Evolutionary conservation across 192 early-diverging fungal genomes (phyloP).

Genomic region (Endogone sp.): DNA sequence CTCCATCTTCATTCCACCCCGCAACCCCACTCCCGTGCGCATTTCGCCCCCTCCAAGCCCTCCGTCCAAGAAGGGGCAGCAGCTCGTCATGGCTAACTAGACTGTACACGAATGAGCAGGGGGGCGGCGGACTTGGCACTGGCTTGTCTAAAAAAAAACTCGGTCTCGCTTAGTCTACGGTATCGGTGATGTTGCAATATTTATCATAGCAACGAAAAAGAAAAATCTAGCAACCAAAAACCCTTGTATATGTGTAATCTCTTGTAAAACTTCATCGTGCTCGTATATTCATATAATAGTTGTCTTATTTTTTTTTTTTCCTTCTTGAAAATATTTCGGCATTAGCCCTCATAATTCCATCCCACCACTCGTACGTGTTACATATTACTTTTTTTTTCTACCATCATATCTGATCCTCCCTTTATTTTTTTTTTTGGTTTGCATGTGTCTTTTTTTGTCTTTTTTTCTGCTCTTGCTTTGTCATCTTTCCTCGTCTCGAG

Average conservation of each 20-base stretch:
- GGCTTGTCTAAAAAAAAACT: background rate
- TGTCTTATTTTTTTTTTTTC: background rate
- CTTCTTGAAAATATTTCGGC: background rate
- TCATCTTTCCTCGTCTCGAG: background rate
- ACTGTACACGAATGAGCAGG: too few relatives aligned
- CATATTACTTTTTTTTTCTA: too few relatives aligned
- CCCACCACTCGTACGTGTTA: too few relatives aligned
- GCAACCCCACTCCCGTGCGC: conserved; percentile 21
- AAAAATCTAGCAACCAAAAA: background rate
- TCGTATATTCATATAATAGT: background rate
- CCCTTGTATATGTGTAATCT: background rate
- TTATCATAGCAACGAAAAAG: background rate
- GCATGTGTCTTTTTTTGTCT: background rate
- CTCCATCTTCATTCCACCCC: conserved; percentile 1
- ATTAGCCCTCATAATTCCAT: background rate
- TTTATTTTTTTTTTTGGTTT: too few relatives aligned
- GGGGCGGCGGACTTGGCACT: too few relatives aligned
- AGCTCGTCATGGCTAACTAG: background rate
- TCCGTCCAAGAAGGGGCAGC: conserved; percentile 5
- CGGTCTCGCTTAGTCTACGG: background rate
- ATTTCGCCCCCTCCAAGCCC: conserved; percentile 26
- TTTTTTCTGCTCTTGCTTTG: background rate
- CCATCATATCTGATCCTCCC: too few relatives aligned
- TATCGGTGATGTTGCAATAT: background rate
- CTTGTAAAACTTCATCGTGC: background rate